Percentiles rank a stretch among this genome's conserved stretches.
Conservation (phyloP, 2,329 filamentous ascomycete genomes). For the Botryotinia convoluta region DNA sequence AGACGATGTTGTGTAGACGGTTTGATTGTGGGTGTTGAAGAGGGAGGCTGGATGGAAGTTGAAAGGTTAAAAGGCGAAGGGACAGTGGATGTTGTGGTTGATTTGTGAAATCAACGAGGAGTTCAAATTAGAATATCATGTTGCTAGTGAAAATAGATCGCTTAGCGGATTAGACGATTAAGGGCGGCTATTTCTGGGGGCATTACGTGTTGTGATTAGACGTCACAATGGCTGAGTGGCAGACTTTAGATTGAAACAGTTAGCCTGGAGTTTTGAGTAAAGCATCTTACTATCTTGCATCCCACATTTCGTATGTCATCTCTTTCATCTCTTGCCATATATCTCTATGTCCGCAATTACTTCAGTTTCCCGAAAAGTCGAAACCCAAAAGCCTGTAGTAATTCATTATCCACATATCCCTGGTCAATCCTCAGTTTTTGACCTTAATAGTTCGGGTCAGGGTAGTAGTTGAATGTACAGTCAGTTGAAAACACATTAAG, state of each 20-base stretch:
- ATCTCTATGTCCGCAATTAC: background rate
- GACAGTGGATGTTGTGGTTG: constrained; percentile 32
- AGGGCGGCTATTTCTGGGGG: background rate
- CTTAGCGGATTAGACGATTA: background rate
- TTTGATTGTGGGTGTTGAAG: constrained; percentile 72
- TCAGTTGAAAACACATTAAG: background rate
- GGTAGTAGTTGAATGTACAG: background rate
- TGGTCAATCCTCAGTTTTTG: background rate
- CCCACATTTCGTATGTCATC: background rate
- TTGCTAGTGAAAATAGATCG: background rate
- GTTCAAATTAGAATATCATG: background rate
- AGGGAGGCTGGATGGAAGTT: constrained; percentile 69
- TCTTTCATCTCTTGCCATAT: background rate
- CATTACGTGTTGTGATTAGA: background rate
- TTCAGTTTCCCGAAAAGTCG: background rate
- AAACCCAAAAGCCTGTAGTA: background rate
- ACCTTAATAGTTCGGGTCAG: background rate
- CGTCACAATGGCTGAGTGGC: background rate
- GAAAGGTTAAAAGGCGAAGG: constrained; percentile 44
- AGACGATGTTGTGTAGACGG: constrained; percentile 89
- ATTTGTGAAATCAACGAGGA: constrained; percentile 16
- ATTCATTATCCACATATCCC: background rate
- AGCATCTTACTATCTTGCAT: background rate
- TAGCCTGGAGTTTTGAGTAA: background rate
- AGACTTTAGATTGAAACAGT: background rate